Evolutionary conservation across 2,329 filamentous ascomycete genomes (phyloP), one percentile per base, ranked within the genome.

Genomic region (Microsporum canis): DNA sequence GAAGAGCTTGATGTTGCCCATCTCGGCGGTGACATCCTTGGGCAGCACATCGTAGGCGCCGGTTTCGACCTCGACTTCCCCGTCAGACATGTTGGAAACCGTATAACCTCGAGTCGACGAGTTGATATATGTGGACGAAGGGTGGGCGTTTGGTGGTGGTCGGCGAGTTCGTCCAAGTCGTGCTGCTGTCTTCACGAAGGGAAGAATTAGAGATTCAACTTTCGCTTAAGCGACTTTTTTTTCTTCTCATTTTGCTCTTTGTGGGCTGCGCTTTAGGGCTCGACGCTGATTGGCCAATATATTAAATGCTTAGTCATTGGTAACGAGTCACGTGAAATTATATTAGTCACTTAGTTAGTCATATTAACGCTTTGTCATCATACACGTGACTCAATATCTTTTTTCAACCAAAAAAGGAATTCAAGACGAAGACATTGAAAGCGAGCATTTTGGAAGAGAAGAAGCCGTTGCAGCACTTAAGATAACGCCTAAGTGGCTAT

Each of bases 1-100:
- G 86, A 96, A 95, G 73, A 96, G 85, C 88, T 95, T 95, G 79
- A 94, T 84, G 81, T 84, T 87, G 80, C 91, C 91, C 80, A 94
- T 86, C 82, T 95, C 89, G 73, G 86, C 83, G 74, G 85, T 82
- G 76, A 95, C 88, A 70, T 96, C 91, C 87, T 95, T 96, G 80
- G 92, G 91, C 71, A 96, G 88, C 77, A 91, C 85, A 76, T 84
- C 80, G 81, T 85, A 88, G 66, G 68, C 67, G 79, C 84, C 83
- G 76, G 82, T 80, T 75, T 84, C 82, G 82, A 80, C 84, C 79
- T 89, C 88, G 79, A 94, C 88, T 84, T 95, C 90, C 80, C 95
- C 88, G 84, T 96, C 91, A 88, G 91, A 95, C 91, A 95, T 96
- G 74, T 79, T 88, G 79, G 72, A 72, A 70, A 27, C 71, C 68